A percentile compares a stretch with the other conserved stretches of the same genome.
These are phyloP conservation scores for Eucalyptus pauciflora DNA, from an alignment of 345 rosid species.

Conservation along the genomic window DNA sequence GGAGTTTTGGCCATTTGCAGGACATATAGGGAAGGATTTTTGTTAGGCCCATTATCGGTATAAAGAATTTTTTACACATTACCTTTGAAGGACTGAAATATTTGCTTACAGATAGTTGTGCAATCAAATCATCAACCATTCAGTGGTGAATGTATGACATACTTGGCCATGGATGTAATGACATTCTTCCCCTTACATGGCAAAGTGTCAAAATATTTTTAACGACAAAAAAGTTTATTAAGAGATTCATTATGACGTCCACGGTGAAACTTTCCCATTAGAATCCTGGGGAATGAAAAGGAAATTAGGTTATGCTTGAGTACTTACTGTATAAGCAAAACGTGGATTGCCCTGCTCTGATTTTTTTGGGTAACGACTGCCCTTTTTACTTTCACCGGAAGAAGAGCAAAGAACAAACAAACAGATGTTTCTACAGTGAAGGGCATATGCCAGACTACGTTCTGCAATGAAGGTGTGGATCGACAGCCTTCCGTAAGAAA, in stretches of 20 bases:
- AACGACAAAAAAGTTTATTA: not conserved
- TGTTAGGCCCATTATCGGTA: not conserved
- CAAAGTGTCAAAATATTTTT: not conserved
- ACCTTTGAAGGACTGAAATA: not conserved
- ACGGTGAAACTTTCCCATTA: not conserved
- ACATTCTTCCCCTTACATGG: not conserved
- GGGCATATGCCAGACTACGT: not conserved
- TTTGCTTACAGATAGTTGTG: not conserved
- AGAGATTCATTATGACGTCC: not conserved
- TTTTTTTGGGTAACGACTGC: not conserved
- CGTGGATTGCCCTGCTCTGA: not conserved
- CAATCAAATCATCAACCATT: not conserved
- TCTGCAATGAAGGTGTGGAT: not conserved
- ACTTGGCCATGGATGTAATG: not conserved
- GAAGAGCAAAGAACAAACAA: not conserved
- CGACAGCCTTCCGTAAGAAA: not conserved
- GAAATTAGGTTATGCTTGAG: not conserved
- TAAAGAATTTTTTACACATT: not conserved
- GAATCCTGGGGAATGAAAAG: not conserved
- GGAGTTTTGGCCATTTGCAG: not conserved
- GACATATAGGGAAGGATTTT: not conserved
- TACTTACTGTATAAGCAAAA: not conserved
- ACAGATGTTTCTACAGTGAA: not conserved
- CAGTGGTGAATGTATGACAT: not conserved
- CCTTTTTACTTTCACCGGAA: not conserved